phyloP scores from a whole-genome alignment of 768 basidiomycete genomes.

The Tricholoma saponaceum region DNA sequence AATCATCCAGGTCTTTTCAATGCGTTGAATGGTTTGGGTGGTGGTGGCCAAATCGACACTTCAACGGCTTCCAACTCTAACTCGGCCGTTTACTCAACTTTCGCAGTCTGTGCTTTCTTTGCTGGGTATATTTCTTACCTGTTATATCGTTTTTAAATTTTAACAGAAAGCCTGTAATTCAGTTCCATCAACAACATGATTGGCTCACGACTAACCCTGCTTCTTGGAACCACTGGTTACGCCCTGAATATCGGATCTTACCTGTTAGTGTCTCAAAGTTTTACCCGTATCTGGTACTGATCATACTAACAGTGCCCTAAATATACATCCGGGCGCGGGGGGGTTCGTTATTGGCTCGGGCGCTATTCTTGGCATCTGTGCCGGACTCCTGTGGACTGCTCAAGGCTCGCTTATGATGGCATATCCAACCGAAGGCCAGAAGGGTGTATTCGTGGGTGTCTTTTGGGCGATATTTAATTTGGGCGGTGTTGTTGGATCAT shows the following conservation, averaged over 20 bases:
- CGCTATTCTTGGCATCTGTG: slow-evolving; percentile 71
- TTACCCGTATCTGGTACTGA: background rate
- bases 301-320: slow-evolving; percentile 47
- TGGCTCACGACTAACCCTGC: slow-evolving; percentile 67
- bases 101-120: slow-evolving; percentile 40
- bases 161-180: background rate
- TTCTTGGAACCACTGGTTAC: slow-evolving; percentile 74
- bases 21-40: slow-evolving; percentile 75
- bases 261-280: slow-evolving; percentile 42
- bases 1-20: slow-evolving; percentile 65
- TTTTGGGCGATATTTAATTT: slow-evolving; percentile 87
- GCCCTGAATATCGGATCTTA: slow-evolving; percentile 71
- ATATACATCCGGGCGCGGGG: slow-evolving; percentile 59
- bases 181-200: slow-evolving; percentile 80
- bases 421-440: slow-evolving; percentile 76
- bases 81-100: slow-evolving; percentile 59
- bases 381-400: slow-evolving; percentile 72
- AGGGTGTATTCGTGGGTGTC: slow-evolving; percentile 74
- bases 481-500: slow-evolving; percentile 74
- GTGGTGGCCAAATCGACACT: slow-evolving; percentile 67
- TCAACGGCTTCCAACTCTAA: slow-evolving; percentile 68
- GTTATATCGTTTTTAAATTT: background rate
- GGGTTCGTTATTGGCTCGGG: slow-evolving; percentile 73
- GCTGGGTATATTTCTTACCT: slow-evolving; percentile 17
- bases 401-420: slow-evolving; percentile 82